Evolutionary conservation across 2,329 filamentous ascomycete species (phyloP).

Genomic region (Exophiala xenobiotica): DNA sequence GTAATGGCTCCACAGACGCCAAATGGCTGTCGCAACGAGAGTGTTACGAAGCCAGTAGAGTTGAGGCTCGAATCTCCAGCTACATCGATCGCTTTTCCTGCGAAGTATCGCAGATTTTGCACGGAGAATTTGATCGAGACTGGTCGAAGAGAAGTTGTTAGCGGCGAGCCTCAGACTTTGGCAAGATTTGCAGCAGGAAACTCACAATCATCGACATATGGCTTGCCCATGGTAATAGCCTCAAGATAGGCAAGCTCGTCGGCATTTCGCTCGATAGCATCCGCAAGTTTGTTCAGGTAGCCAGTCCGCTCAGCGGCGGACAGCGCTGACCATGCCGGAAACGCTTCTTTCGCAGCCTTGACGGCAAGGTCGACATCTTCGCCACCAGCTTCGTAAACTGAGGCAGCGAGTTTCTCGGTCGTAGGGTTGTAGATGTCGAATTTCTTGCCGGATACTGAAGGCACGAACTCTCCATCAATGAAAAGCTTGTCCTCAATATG

Average conservation of each 20-base stretch:
- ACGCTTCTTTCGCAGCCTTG: constrained; percentile 36
- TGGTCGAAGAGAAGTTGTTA: no score
- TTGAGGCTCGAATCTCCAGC: neutral
- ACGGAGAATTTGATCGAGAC: no score
- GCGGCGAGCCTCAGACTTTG: no score
- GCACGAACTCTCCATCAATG: constrained; percentile 4
- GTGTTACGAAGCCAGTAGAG: neutral
- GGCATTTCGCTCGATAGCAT: constrained; percentile 33
- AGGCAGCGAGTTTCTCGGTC: neutral
- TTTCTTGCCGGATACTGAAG: neutral
- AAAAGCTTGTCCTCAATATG: neutral
- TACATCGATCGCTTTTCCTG: constrained; percentile 21
- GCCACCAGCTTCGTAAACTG: constrained; percentile 34
- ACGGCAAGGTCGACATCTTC: constrained; percentile 38
- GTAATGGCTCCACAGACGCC: constrained; percentile 51
- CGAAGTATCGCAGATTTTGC: no score
- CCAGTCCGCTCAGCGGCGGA: constrained; percentile 33
- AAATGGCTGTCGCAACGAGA: constrained; percentile 1
- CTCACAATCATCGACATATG: no score
- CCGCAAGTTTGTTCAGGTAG: constrained; percentile 34
- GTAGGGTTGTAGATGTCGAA: constrained; percentile 5
- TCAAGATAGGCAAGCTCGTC: constrained; percentile 37
- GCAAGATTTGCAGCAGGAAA: no score
- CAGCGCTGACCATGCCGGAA: constrained; percentile 39
- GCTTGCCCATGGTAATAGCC: constrained; percentile 38